Percentiles rank a stretch among this genome's conserved stretches.
Conservation (phyloP, 2,329 filamentous ascomycete species). For the Aureobasidium melanogenum region DNA sequence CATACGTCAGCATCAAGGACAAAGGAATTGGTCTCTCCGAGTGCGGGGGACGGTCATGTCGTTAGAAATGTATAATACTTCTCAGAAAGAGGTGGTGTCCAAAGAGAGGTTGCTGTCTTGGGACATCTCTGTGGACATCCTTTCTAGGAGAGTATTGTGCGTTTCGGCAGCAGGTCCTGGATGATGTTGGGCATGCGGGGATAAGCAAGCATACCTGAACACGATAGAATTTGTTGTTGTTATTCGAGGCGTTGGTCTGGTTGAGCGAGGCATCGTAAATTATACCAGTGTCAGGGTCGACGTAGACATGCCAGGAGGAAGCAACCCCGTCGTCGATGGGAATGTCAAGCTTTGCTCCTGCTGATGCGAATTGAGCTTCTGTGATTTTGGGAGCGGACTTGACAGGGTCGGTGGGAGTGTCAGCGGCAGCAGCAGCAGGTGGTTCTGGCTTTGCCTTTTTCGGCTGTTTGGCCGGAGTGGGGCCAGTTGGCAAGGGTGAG, state of each 20-base stretch:
- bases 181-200: too few relatives aligned
- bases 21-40: too few relatives aligned
- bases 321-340: conserved; percentile 37
- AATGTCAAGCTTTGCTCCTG: conserved; percentile 33
- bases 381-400: conserved; percentile 27
- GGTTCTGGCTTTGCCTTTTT: conserved; percentile 16
- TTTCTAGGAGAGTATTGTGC: too few relatives aligned
- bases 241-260: conserved; percentile 61
- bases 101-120: too few relatives aligned
- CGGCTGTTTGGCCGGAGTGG: conserved; percentile 13
- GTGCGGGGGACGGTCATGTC: too few relatives aligned
- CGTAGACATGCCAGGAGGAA: conserved; percentile 46
- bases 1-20: neutral
- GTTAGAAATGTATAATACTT: too few relatives aligned
- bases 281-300: conserved; percentile 48
- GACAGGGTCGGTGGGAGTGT: conserved; percentile 24
- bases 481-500: neutral
- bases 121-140: too few relatives aligned
- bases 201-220: conserved; percentile 47
- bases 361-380: conserved; percentile 38
- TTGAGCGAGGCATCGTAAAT: conserved; percentile 76
- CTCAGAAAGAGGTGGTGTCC: too few relatives aligned
- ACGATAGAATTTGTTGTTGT: conserved; percentile 79
- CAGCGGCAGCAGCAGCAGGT: neutral
- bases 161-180: too few relatives aligned